Evolutionary conservation across 2,329 filamentous ascomycete species (phyloP).

Genomic region (Chaetomium sp.): DNA sequence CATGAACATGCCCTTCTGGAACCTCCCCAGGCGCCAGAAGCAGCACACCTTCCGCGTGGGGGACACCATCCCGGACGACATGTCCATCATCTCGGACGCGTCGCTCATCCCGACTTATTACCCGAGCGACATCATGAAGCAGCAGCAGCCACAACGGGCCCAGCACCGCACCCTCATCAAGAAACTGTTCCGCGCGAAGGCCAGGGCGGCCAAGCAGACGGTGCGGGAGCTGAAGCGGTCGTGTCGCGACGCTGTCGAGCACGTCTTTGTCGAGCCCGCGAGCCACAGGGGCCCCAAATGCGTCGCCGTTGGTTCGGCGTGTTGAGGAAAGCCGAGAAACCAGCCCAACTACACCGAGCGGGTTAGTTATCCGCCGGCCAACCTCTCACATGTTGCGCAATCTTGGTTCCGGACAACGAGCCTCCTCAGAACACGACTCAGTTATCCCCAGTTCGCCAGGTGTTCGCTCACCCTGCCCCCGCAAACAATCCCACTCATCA

Average conservation of each 20-base stretch:
- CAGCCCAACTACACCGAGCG: neutral
- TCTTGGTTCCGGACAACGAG: neutral
- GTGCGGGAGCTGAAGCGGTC: slow-evolving; percentile 28
- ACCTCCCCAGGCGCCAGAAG: slow-evolving; percentile 13
- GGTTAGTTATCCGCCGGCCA: neutral
- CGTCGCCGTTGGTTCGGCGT: slow-evolving; percentile 22
- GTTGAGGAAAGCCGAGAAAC: neutral
- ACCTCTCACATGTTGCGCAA: neutral
- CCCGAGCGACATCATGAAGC: slow-evolving; percentile 27
- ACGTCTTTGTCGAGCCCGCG: slow-evolving; percentile 17
- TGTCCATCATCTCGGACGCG: slow-evolving; percentile 30
- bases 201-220: slow-evolving; percentile 25
- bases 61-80: slow-evolving; percentile 24
- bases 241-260: slow-evolving; percentile 24
- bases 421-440: neutral
- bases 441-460: neutral
- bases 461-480: neutral
- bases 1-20: slow-evolving; percentile 31
- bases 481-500: neutral
- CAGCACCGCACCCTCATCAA: slow-evolving; percentile 23
- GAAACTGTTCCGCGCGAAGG: slow-evolving; percentile 22
- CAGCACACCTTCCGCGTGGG: neutral
- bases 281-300: slow-evolving; percentile 19
- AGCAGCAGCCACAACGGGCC: slow-evolving; percentile 14
- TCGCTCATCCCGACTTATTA: slow-evolving; percentile 33